These are phyloP conservation scores for Yamadazyma triangularis DNA, from an alignment of 1,139 yeast genomes.

Conservation along the genomic window DNA sequence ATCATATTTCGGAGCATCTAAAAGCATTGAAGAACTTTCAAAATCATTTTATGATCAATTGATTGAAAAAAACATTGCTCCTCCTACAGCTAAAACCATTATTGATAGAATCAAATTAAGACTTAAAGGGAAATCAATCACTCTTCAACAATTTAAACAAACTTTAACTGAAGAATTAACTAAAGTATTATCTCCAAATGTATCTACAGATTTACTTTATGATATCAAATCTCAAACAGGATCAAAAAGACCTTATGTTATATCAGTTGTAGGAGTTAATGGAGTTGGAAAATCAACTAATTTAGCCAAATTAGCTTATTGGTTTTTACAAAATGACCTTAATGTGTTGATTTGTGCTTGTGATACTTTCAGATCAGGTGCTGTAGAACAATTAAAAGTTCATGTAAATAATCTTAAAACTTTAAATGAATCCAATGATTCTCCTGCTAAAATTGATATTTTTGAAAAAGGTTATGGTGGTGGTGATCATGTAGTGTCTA, in stretches of 20 bases:
- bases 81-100: conserved; percentile 34
- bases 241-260: conserved; percentile 70
- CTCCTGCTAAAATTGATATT: conserved; percentile 63
- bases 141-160: conserved; percentile 36
- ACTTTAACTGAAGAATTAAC: conserved; percentile 75
- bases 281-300: conserved; percentile 98
- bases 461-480: conserved; percentile 97
- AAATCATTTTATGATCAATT: conserved; percentile 42
- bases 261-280: conserved; percentile 95
- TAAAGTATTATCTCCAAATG: conserved; percentile 85
- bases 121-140: conserved; percentile 27
- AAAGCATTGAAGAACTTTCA: conserved; percentile 35
- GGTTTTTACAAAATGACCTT: conserved; percentile 88
- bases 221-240: conserved; percentile 58
- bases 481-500: conserved; percentile 85
- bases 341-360: conserved; percentile 92
- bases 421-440: conserved; percentile 25
- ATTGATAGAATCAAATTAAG: conserved; percentile 33
- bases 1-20: conserved; percentile 37
- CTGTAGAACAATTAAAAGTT: conserved; percentile 92
- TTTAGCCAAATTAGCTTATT: conserved; percentile 87
- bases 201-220: conserved; percentile 80
- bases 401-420: conserved; percentile 82
- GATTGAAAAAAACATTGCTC: conserved; percentile 41
- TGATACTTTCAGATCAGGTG: conserved; percentile 97